Percentiles rank a stretch among this genome's conserved stretches.
Evolutionary conservation across 1,139 yeast genomes (phyloP).

Genomic region (Yamadazyma blattariae): DNA sequence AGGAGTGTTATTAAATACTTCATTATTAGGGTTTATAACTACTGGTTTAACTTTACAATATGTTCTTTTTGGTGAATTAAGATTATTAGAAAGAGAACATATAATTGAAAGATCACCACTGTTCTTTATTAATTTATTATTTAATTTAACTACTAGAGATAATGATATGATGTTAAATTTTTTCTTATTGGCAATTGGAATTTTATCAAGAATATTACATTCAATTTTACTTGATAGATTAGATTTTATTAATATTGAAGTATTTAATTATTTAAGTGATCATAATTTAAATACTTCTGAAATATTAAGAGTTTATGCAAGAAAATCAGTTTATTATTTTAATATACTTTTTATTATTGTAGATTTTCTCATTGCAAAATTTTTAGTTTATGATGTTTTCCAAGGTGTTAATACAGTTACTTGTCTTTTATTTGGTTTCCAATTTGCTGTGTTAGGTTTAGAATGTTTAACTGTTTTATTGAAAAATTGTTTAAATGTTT

Average conservation of each 20-base stretch:
- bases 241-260: constrained; percentile 47
- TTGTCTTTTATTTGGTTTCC: constrained; percentile 68
- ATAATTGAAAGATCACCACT: constrained; percentile 68
- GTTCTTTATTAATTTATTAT: constrained; percentile 52
- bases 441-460: constrained; percentile 64
- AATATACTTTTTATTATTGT: constrained; percentile 39
- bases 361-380: constrained; percentile 53
- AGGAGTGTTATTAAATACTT: constrained; percentile 29
- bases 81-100: constrained; percentile 76
- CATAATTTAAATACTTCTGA: constrained; percentile 27
- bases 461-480: constrained; percentile 49
- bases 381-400: constrained; percentile 59
- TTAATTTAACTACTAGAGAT: constrained; percentile 53
- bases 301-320: constrained; percentile 20
- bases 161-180: constrained; percentile 50
- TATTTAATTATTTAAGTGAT: constrained; percentile 26
- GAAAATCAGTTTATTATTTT: constrained; percentile 24
- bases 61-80: constrained; percentile 69
- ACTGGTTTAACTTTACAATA: constrained; percentile 44
- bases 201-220: constrained; percentile 68
- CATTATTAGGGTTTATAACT: constrained; percentile 34
- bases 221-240: constrained; percentile 67
- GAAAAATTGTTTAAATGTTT: constrained; percentile 52
- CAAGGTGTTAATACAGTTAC: constrained; percentile 49
- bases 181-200: constrained; percentile 40